Percentiles rank a stretch among this genome's conserved stretches.
These are phyloP conservation scores for Casuarina cunninghamiana DNA, from an alignment of 306 rosid genomes.

Conservation along the genomic window DNA sequence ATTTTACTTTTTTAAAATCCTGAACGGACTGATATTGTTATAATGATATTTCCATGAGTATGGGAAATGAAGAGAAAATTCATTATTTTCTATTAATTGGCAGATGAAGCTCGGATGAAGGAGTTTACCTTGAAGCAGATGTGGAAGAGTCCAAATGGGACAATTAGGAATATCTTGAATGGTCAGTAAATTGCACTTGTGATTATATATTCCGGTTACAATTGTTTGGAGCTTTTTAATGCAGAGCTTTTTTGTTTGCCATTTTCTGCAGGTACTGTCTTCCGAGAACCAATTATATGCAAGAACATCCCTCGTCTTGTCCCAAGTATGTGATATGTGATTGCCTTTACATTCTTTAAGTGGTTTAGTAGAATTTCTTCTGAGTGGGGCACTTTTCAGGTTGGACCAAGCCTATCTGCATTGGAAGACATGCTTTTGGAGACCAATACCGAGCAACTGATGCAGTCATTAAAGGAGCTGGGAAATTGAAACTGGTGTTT, in stretches of 20 bases:
- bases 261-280: constrained; percentile 78
- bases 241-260: neutral
- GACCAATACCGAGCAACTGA: constrained; percentile 97
- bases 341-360: neutral
- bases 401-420: constrained; percentile 93
- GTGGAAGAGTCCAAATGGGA: constrained; percentile 99
- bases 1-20: constrained; percentile 8
- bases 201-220: constrained; percentile 14
- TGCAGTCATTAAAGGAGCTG: constrained; percentile 86
- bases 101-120: constrained; percentile 92
- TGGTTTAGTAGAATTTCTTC: constrained; percentile 13
- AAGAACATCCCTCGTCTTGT: constrained; percentile 91
- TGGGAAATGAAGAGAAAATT: constrained; percentile 18
- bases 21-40: constrained; percentile 1
- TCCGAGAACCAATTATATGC: constrained; percentile 98
- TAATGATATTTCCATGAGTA: constrained; percentile 2
- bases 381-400: constrained; percentile 43
- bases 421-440: constrained; percentile 99
- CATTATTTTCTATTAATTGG: constrained; percentile 31
- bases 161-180: constrained; percentile 93
- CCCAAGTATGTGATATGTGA: constrained; percentile 66
- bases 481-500: constrained; percentile 79
- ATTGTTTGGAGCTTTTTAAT: neutral
- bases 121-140: constrained; percentile 83
- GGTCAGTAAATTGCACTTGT: constrained; percentile 45